Base-by-base conservation (phyloP, 257 asterid genomes). In the Fraxinus americana region DNA sequence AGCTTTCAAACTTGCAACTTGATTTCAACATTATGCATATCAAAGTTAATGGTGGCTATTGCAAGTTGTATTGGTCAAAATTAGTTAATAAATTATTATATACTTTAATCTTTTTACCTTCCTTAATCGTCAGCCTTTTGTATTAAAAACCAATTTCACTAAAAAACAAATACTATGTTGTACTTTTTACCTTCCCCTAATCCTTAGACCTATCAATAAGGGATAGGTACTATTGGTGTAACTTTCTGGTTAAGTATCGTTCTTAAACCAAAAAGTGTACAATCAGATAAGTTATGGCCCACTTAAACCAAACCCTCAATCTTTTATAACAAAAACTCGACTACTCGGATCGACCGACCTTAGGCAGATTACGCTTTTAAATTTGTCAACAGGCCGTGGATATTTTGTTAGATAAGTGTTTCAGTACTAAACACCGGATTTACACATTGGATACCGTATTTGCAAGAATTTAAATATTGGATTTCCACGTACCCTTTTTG, bases 121-220 rank as follows among this genome's bases (percentile, higher is more conserved):
- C 69, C 35, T 25, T 25, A 23, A 10, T 61, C 17, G 32, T 23
- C 9, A 61, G 9, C 29, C 29, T 3, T 21, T 61, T 23, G 7
- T 10, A 61, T 61, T n/a, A 6, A 61, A 61, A 61, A 61, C 30
- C 7, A 23, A 9, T 21, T 61, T 61, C 16, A 21, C 67, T 59
- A 23, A 61, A 21, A 23, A 61, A 61, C 14, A 11, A 63, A 16
- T 63, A 25, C 69, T 63, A 10, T 9, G 8, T 25, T 21, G 5
- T 63, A 8, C 69, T 63, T 63, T 63, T 63, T 63, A 27, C 69
- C 69, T 63, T 63, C 69, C 69, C 2, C 69, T 63, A 25, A 63
- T 27, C 19, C 69, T 11, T 63, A 63, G 8, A 27, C 36, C 69
- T 27, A 63, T 23, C 69, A 11, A 63, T 10, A 1, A 11, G 17